phyloP scores from a whole-genome alignment of 148 eudicot genomes.

The Pouteria glomerata region DNA sequence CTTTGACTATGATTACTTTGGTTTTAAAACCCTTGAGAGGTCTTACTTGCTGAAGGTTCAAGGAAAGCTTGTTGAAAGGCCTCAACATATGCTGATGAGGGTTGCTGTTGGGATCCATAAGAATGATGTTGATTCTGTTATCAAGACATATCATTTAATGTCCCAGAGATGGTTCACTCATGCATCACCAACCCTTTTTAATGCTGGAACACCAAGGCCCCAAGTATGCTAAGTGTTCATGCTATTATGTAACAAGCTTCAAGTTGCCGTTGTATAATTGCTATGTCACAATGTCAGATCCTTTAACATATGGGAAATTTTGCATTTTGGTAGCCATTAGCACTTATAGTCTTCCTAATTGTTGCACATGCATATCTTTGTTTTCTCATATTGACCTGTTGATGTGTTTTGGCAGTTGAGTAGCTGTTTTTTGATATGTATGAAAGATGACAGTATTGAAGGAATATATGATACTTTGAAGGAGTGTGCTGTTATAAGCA shows the following conservation, averaged over 20 bases:
- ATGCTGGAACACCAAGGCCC: conserved; percentile 93
- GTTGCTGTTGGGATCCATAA: conserved; percentile 96
- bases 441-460: conserved; percentile 95
- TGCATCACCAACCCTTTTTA: conserved; percentile 97
- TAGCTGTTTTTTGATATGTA: conserved; percentile 90
- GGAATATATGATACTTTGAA: conserved; percentile 88
- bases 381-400: conserved; percentile 2
- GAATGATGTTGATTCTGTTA: conserved; percentile 76
- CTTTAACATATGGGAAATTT: not conserved
- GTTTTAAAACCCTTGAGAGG: conserved; percentile 95
- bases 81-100: conserved; percentile 97
- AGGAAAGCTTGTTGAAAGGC: conserved; percentile 87
- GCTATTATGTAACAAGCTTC: not conserved
- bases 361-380: not conserved
- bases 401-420: conserved; percentile 58
- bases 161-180: conserved; percentile 98
- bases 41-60: conserved; percentile 75
- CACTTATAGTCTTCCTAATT: not conserved
- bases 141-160: conserved; percentile 85
- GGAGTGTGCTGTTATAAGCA: conserved; percentile 96
- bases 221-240: conserved; percentile 45
- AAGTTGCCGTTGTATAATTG: not conserved
- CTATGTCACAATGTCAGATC: not conserved
- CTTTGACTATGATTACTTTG: conserved; percentile 96
- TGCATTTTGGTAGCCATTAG: not conserved